Conservation (phyloP, 345 rosid species). For the Populus davidiana region DNA sequence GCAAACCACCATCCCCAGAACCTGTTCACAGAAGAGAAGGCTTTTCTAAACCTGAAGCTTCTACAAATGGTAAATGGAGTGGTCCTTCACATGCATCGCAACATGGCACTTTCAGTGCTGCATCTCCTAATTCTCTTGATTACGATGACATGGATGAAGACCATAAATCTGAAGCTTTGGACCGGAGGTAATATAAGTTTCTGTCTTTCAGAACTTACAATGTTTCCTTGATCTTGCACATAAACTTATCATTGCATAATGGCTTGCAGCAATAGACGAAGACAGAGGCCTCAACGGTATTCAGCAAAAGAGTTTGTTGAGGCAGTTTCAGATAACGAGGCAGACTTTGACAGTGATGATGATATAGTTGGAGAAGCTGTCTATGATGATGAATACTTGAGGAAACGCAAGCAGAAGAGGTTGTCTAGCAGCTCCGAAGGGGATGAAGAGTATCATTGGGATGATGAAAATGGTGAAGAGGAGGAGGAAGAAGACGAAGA, state of each 20-base stretch:
- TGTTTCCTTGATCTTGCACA: constrained; percentile 6
- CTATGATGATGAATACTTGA: constrained; percentile 93
- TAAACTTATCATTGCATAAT: constrained; percentile 11
- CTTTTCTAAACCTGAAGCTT: constrained; percentile 56
- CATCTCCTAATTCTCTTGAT: constrained; percentile 59
- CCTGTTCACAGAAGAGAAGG: constrained; percentile 60
- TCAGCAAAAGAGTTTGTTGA: constrained; percentile 76
- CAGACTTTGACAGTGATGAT: constrained; percentile 84
- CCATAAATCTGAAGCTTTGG: constrained; percentile 47
- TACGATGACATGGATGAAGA: constrained; percentile 67
- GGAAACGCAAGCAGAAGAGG: constrained; percentile 72
- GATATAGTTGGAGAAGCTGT: constrained; percentile 99
- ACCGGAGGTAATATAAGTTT: constrained; percentile 57
- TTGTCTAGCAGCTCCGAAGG: constrained; percentile 92
- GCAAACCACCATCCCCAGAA: constrained; percentile 85
- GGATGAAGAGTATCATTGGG: constrained; percentile 90
- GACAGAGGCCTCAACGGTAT: constrained; percentile 90
- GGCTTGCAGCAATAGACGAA: constrained; percentile 59
- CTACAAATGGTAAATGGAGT: constrained; percentile 62
- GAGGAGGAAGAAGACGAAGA: constrained; percentile 69
- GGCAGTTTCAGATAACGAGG: constrained; percentile 86
- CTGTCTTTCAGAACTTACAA: constrained; percentile 1
- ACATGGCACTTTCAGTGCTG: constrained; percentile 43
- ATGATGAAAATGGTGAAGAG: constrained; percentile 88
- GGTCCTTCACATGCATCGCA: constrained; percentile 48